Evolutionary conservation across 352 stramenopile species (phyloP).

Genomic region (Pythium oligandrum): DNA sequence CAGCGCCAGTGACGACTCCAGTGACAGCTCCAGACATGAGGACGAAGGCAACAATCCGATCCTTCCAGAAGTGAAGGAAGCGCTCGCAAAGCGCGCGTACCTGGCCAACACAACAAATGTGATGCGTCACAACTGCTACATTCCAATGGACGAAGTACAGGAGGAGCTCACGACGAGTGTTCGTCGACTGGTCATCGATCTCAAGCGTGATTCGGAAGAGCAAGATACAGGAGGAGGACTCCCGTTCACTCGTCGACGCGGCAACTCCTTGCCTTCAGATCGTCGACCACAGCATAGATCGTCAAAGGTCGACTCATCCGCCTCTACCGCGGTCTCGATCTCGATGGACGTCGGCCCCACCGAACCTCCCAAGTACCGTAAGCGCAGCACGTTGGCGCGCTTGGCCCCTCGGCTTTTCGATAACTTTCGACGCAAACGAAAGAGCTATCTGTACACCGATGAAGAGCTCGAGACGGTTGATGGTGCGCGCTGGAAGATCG

Average conservation of each 20-base stretch:
- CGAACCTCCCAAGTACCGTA: slow-evolving; percentile 16
- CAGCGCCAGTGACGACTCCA: not conserved
- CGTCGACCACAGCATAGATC: slow-evolving; percentile 11
- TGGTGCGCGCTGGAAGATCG: slow-evolving; percentile 81
- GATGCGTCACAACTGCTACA: slow-evolving; percentile 17
- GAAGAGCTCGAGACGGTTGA: slow-evolving; percentile 75
- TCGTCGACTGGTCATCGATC: slow-evolving; percentile 65
- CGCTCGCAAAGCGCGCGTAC: slow-evolving; percentile 2
- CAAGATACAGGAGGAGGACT: slow-evolving; percentile 6
- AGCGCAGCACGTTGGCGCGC: slow-evolving; percentile 53
- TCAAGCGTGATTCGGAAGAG: slow-evolving; percentile 63
- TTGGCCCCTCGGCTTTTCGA: slow-evolving; percentile 57
- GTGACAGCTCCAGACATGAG: slow-evolving; percentile 10
- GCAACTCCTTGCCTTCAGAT: slow-evolving; percentile 59
- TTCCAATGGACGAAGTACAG: slow-evolving; percentile 43
- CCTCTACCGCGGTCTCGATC: slow-evolving; percentile 2
- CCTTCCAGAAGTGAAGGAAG: slow-evolving; percentile 5
- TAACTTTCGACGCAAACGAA: slow-evolving; percentile 66
- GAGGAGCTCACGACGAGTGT: slow-evolving; percentile 70
- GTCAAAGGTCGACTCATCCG: not conserved
- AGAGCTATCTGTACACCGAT: slow-evolving; percentile 74
- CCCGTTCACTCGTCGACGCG: slow-evolving; percentile 32
- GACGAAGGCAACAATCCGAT: slow-evolving; percentile 10
- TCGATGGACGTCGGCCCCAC: not conserved
- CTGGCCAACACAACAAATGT: not conserved